Conservation (phyloP, 2,329 filamentous ascomycete species). For the Incumbomyces lentus region DNA sequence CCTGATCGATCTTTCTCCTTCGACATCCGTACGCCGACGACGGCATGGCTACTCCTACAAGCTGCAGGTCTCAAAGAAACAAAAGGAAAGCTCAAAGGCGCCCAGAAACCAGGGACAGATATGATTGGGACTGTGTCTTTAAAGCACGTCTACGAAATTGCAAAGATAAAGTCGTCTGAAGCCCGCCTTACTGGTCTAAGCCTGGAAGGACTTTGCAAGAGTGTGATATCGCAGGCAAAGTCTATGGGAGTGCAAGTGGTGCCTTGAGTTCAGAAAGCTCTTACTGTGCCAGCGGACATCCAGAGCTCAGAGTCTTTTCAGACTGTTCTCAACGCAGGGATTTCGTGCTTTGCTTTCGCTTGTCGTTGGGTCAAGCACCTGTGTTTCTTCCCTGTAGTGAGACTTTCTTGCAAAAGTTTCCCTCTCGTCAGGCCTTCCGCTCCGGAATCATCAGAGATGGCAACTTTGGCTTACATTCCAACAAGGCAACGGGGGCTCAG, state of each 20-base stretch:
- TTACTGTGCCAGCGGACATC: too few relatives aligned
- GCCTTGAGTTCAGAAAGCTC: constrained; percentile 42
- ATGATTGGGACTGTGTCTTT: constrained; percentile 75
- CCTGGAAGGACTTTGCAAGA: constrained; percentile 61
- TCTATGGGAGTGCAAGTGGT: constrained; percentile 65
- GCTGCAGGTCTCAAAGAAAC: constrained; percentile 63
- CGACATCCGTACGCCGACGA: constrained; percentile 87
- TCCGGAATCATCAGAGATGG: too few relatives aligned
- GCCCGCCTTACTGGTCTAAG: constrained; percentile 60
- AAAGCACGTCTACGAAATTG: constrained; percentile 97
- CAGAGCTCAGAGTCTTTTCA: too few relatives aligned
- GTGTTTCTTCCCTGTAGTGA: too few relatives aligned
- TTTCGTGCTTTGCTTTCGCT: too few relatives aligned
- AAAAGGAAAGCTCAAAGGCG: constrained; percentile 67
- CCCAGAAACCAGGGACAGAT: constrained; percentile 63
- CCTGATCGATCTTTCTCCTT: constrained; percentile 90
- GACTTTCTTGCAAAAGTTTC: too few relatives aligned
- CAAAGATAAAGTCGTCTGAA: constrained; percentile 84
- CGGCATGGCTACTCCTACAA: constrained; percentile 76
- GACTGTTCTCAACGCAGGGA: too few relatives aligned
- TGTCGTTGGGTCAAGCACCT: too few relatives aligned
- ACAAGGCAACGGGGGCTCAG: too few relatives aligned
- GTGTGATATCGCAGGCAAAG: constrained; percentile 64
- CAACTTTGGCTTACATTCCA: too few relatives aligned
- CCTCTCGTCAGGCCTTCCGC: too few relatives aligned